Evolutionary conservation across 1,139 yeast genomes (phyloP), one percentile per base, ranked within the genome.

Genomic region (Pichia kudriavzevii): DNA sequence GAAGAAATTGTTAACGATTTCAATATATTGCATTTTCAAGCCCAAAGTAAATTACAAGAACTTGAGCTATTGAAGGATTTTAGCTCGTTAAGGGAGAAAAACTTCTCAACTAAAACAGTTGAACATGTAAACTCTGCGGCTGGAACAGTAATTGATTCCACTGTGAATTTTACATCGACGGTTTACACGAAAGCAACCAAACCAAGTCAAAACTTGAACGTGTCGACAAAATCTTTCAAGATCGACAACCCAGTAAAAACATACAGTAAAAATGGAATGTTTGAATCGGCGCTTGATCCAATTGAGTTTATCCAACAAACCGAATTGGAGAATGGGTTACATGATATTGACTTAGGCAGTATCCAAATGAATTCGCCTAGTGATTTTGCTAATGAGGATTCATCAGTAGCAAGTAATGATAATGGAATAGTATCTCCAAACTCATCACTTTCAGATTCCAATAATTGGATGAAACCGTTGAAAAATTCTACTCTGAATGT

Each of bases 21-120:
- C 44, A 23, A 38, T 8, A 38, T 40, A 50, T 35, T 62, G 60
- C 13, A 59, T 61, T 2, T 56, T 55, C 19, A 55, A 60, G 46
- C 47, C 49, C 30, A 66, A 23, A 37, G 36, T 24, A 50, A 63
- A 34, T 49, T 69, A 12, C 71, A 66, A 36, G 58, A 67, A 0
- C 53, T 67, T 28, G 43, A 42, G 6, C 35, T 56, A 32, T 32
- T 57, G 3, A 48, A 47, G 28, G 57, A 56, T 17, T 55, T 50
- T 32, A 47, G 47, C 31, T 40, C 44, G 7, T 43, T 47, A 16
- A 46, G 48, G 26, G 44, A 47, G n/a, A 44, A 47, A 23, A 48
- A 34, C 9, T 30, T 53, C 15, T 30, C 44, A 17, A 54, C 46
- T 9, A 52, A 49, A 32, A 46, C 60, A 4, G 46, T 48, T 2